Percentiles rank a stretch among this genome's conserved stretches.
These are phyloP conservation scores for Fusarium luffae DNA, from an alignment of 2,329 filamentous ascomycete species.

Conservation along the genomic window DNA sequence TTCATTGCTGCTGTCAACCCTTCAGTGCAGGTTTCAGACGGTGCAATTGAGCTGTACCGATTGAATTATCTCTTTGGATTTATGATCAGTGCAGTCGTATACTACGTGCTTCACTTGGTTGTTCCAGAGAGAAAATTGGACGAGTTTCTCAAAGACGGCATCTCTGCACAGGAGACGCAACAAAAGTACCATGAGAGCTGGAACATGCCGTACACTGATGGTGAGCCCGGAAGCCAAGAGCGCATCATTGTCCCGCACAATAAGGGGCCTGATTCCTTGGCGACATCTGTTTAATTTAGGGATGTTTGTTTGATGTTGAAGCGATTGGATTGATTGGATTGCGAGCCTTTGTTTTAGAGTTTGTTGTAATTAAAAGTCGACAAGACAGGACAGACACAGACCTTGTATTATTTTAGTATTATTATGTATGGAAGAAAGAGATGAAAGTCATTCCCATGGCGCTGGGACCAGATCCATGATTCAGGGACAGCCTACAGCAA, in stretches of 20 bases:
- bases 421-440: too few relatives aligned
- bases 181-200: slow-evolving; percentile 46
- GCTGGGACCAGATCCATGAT: neutral
- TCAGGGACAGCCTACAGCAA: slow-evolving; percentile 1
- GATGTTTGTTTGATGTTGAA: neutral
- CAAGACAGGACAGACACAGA: neutral
- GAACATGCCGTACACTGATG: slow-evolving; percentile 45
- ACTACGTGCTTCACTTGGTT: slow-evolving; percentile 45
- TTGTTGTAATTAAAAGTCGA: neutral
- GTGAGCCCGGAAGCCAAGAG: slow-evolving; percentile 18
- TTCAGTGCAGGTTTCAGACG: slow-evolving; percentile 49
- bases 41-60: slow-evolving; percentile 54
- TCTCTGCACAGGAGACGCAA: slow-evolving; percentile 45
- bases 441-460: neutral
- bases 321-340: neutral
- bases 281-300: slow-evolving; percentile 19
- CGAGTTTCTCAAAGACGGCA: slow-evolving; percentile 45
- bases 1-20: slow-evolving; percentile 55
- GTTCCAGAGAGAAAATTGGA: slow-evolving; percentile 47
- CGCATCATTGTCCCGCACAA: slow-evolving; percentile 13
- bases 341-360: slow-evolving; percentile 2
- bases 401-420: neutral
- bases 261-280: slow-evolving; percentile 18
- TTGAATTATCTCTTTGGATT: slow-evolving; percentile 56
- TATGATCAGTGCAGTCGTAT: slow-evolving; percentile 49